Conservation (phyloP, 2,329 filamentous ascomycete genomes). For the Phialophora macrospora region DNA sequence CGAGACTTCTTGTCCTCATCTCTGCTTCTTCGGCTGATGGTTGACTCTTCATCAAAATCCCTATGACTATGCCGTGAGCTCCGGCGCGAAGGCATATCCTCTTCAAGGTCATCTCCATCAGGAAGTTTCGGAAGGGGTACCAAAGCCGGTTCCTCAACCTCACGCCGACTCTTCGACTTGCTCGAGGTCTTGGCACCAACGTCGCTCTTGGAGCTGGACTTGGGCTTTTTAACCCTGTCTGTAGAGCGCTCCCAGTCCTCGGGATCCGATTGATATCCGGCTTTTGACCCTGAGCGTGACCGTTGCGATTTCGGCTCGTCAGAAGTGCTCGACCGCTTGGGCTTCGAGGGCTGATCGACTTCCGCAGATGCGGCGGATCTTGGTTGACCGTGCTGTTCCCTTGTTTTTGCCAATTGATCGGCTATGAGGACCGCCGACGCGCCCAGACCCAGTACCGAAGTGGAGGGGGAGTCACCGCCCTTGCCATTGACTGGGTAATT, state of each 20-base stretch:
- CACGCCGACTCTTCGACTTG: conserved; percentile 1
- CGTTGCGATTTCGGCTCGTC: conserved; percentile 21
- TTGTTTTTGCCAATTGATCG: conserved; percentile 3
- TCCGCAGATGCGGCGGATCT: not conserved
- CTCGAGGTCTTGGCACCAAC: conserved; percentile 20
- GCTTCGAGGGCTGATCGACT: conserved; percentile 7
- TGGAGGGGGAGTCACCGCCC: not conserved
- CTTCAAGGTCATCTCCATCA: conserved; percentile 32
- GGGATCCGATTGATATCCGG: conserved; percentile 32
- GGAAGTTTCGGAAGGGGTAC: conserved; percentile 30
- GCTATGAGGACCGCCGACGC: conserved; percentile 13
- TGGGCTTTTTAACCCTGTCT: conserved; percentile 18
- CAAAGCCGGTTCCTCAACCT: conserved; percentile 11
- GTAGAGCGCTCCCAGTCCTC: conserved; percentile 31
- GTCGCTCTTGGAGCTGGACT: conserved; percentile 27
- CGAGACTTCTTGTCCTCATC: conserved; percentile 43
- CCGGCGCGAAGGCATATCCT: conserved; percentile 42
- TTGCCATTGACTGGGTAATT: conserved; percentile 22
- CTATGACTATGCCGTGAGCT: conserved; percentile 42
- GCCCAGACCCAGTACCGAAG: conserved; percentile 16
- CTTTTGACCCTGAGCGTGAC: conserved; percentile 14
- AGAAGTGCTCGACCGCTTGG: conserved; percentile 14
- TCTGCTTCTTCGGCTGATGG: conserved; percentile 44
- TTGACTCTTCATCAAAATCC: conserved; percentile 48
- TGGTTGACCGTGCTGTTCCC: conserved; percentile 1